Evolutionary conservation across 768 basidiomycete genomes (phyloP), one percentile per base, ranked within the genome.

Genomic region (Strobilomyces echinocephalus): DNA sequence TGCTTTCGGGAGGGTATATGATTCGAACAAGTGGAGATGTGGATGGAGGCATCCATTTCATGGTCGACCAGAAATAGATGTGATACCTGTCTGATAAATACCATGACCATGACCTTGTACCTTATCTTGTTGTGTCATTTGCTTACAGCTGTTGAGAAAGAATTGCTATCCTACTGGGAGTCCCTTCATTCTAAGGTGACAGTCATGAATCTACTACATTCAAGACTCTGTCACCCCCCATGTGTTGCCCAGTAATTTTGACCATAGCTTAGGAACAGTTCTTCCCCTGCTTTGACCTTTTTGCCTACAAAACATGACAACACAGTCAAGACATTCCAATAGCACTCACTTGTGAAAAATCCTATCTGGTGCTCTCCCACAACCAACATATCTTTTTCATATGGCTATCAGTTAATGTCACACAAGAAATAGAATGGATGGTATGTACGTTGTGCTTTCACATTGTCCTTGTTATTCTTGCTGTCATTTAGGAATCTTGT

Each of bases 21-120:
- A 70, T 31, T 41, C 54, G 11, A 66, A 72, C 30, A 72, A 73
- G 52, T 76, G 74, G 73, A 66, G 69, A 51, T 77, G 75, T 54
- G 71, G 74, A n/a, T 76, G 74, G 76, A 66, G 74, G 20, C 74
- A 76, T 63, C 68, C 74, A 26, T 76, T 77, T 50, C 74, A 78
- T 58, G 74, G 74, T 28, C 60, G 62, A 18, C 56, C 62, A 12
- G 71, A 71, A 40, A 70, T 72, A 2, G 63, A 63, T 5, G 75
- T 77, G 1, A 68, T 76, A 20, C 62, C 69, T 8, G 56, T 69
- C 21, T 58, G 41, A 64, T 18, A 18, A 48, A 15, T 20, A 9
- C n/a, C 38, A 26, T 5, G 20, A 15, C 20, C 5, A 5, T 21
- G 14, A 26, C 1, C 16, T 36, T 4, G 5, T 31, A 33, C 18